Evolutionary conservation across 2,329 filamentous ascomycete genomes (phyloP).

Genomic region (Pseudogymnoascus sp.): DNA sequence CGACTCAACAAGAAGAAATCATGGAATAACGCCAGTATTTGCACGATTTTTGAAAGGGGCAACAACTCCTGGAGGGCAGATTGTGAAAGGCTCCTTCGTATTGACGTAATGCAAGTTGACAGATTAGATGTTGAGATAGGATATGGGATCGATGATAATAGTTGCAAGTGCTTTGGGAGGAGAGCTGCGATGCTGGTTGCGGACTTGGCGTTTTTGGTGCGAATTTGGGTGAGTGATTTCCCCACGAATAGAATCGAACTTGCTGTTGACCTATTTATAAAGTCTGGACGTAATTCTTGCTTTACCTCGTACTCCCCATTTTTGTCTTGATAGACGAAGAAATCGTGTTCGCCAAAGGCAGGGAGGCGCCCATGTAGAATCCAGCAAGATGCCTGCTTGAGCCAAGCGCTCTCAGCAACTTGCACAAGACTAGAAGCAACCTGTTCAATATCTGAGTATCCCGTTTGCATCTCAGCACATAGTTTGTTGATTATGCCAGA

Average conservation of each 20-base stretch:
- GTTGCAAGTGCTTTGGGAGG: slow-evolving; percentile 59
- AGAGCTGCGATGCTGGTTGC: slow-evolving; percentile 34
- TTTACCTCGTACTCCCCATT: slow-evolving; percentile 51
- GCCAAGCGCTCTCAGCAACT: slow-evolving; percentile 81
- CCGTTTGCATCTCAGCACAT: slow-evolving; percentile 71
- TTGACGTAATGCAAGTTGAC: slow-evolving; percentile 63
- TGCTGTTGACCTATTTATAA: slow-evolving; percentile 68
- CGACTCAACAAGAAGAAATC: slow-evolving; percentile 82
- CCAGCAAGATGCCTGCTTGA: slow-evolving; percentile 86
- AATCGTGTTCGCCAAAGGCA: slow-evolving; percentile 70
- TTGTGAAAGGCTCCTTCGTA: slow-evolving; percentile 74
- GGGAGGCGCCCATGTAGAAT: slow-evolving; percentile 81
- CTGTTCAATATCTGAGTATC: slow-evolving; percentile 77
- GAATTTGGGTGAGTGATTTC: slow-evolving; percentile 77
- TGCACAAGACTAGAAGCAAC: slow-evolving; percentile 66
- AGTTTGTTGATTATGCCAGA: slow-evolving; percentile 71
- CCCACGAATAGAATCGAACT: slow-evolving; percentile 86
- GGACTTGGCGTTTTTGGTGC: slow-evolving; percentile 42
- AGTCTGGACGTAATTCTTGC: slow-evolving; percentile 62
- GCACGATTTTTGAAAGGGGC: slow-evolving; percentile 67
- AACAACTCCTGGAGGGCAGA: slow-evolving; percentile 77
- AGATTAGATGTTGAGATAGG: slow-evolving; percentile 69
- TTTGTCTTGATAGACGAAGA: slow-evolving; percentile 59
- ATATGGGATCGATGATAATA: slow-evolving; percentile 61
- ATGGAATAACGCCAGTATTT: slow-evolving; percentile 69